These are phyloP conservation scores for grape (Vitis vinifera) DNA, from an alignment of 164 flowering plant species.

Conservation along the genomic window ASM3070453v1 NC_081813.1:18736001-18736500, in stretches of 20 bases:
- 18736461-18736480: neutral
- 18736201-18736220: neutral
- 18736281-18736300: constrained; percentile 4
- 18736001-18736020: constrained; percentile 17
- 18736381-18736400: neutral
- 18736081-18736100: constrained; percentile 1
- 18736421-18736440: neutral
- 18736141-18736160: constrained; percentile 12
- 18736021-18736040: constrained; percentile 19
- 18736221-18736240: neutral
- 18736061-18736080: constrained; percentile 14
- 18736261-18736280: constrained; percentile 6
- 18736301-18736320: too few relatives aligned
- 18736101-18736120: constrained; percentile 9
- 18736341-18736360: neutral
- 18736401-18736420: constrained; percentile 2
- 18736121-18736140: constrained; percentile 19
- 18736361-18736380: neutral
- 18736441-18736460: neutral
- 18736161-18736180: constrained; percentile 9
- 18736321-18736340: neutral
- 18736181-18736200: neutral
- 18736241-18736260: neutral
- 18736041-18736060: constrained; percentile 14
- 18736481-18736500: neutral